Evolutionary conservation across 768 basidiomycete genomes (phyloP).

Genomic region (Suillus alpinus): DNA sequence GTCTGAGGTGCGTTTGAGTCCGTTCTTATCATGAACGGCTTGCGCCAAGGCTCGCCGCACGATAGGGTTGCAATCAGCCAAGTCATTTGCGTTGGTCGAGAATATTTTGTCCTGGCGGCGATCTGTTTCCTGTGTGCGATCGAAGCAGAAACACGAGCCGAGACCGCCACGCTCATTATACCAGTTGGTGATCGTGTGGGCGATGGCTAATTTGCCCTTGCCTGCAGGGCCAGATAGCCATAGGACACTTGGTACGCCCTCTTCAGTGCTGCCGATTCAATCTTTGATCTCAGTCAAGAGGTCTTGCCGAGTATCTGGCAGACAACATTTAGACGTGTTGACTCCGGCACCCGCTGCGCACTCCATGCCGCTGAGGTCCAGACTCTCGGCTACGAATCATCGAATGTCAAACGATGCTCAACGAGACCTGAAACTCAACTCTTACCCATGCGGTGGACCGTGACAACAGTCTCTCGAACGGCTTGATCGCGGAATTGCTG

Average conservation of each 20-base stretch:
- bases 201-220: slow-evolving; percentile 19
- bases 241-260: slow-evolving; percentile 6
- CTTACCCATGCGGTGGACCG: background rate
- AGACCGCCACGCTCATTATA: slow-evolving; percentile 9
- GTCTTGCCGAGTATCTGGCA: slow-evolving; percentile 11
- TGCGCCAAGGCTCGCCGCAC: background rate
- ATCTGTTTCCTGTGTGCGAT: slow-evolving; percentile 2
- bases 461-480: no score
- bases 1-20: background rate
- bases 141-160: slow-evolving; percentile 15
- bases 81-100: background rate
- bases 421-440: no score
- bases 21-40: background rate
- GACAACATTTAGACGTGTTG: slow-evolving; percentile 6
- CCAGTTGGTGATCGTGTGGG: slow-evolving; percentile 13
- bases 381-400: background rate
- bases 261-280: slow-evolving; percentile 10
- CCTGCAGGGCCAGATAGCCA: slow-evolving; percentile 13
- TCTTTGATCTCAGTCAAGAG: slow-evolving; percentile 14
- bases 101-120: slow-evolving; percentile 2
- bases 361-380: background rate
- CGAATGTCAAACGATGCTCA: background rate
- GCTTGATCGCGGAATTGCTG: background rate
- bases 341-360: background rate
- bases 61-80: background rate